Evolutionary conservation across 305 asterid species (phyloP), one percentile per base, ranked within the genome.

Genomic region (Striga hermonthica): DNA sequence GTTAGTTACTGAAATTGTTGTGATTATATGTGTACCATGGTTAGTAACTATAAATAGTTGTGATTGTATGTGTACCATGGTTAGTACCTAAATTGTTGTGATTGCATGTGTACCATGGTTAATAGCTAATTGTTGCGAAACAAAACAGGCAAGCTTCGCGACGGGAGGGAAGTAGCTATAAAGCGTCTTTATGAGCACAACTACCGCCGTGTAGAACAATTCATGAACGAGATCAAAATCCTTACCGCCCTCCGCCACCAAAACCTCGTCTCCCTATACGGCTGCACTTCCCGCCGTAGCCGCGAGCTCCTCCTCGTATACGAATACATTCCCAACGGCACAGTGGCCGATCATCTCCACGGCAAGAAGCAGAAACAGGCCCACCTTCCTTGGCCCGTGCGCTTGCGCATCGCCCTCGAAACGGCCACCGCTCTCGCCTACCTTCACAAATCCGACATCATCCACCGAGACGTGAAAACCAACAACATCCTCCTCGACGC

Each of bases 81-180:
- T 80, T 77, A 75, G 81, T 22, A 53, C 15, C 37, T 7, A 15
- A 1, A 5, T 53, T n/a, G n/a, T n/a, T n/a, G n/a, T n/a, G n/a
- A n/a, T n/a, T n/a, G n/a, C n/a, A n/a, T n/a, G 94, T 86, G 10
- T 86, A 86, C 60, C 36, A 82, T 39, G 94, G 94, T 80, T 77
- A 75, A 80, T 22, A 53, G 15, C 37, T 7, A 15, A 1, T 5
- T 53, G n/a, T n/a, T n/a, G n/a, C n/a, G 31, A 22, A 41, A 41
- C 9, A 41, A 8, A 64, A 62, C 59, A 89, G 96, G 97, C 66
- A 84, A 79, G 68, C 91, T 87, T 47, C 76, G 16, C 6, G 95
- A 90, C 66, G 97, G 95, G 37, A 74, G 95, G 69, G 95, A 82
- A 75, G 92, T 90, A n/a, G 95, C 95, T 7, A 81, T 90, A 58